Base-by-base conservation (phyloP, 2,329 filamentous ascomycete species). In the Calonectria multiphialidica region DNA sequence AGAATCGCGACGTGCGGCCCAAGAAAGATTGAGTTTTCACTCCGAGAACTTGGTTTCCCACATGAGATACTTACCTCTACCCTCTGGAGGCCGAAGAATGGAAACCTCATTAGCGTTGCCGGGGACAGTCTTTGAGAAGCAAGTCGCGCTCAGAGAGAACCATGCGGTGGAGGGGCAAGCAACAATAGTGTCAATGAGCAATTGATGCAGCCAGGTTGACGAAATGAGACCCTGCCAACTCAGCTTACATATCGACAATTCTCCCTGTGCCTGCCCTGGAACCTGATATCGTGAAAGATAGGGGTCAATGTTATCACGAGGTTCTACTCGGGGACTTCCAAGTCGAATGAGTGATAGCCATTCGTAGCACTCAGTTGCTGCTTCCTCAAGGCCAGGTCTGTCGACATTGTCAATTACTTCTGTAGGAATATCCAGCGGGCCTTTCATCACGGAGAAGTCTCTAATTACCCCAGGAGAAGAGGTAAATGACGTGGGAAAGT, bases 291-390 rank as follows among this genome's bases (percentile, higher is more conserved):
- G 88, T 30, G 91, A 93, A 3, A 97, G 84, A 79, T 93, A 94
- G 0, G 90, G 84, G 81, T 96, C 93, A 37, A 95, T 88, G 6
- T 79, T 80, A 81, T 96, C 93, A 12, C 80, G 81, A 4, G 83
- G 81, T 13, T 82, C 78, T 21, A 96, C 80, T 28, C 94, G 87
- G n/a, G 92, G 90, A 68, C 93, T 95, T 12, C 87, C 84, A 0
- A 95, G 86, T 13, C 89, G 87, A 6, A 93, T 81, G n/a, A 97
- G 83, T 2, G 92, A 92, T 1, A 96, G 80, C 92, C 93, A 97
- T 83, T 97, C 94, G 75, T 95, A 91, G 15, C 93, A 80, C 21
- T 92, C 91, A 0, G 88, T 86, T 1, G 90, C 89, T 72, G 88
- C 88, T 25, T 95, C 91, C 70, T 93, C 91, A 42, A 94, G 86